Base-by-base conservation (phyloP, 2,329 filamentous ascomycete genomes). In the Helicocarpus griseus region DNA sequence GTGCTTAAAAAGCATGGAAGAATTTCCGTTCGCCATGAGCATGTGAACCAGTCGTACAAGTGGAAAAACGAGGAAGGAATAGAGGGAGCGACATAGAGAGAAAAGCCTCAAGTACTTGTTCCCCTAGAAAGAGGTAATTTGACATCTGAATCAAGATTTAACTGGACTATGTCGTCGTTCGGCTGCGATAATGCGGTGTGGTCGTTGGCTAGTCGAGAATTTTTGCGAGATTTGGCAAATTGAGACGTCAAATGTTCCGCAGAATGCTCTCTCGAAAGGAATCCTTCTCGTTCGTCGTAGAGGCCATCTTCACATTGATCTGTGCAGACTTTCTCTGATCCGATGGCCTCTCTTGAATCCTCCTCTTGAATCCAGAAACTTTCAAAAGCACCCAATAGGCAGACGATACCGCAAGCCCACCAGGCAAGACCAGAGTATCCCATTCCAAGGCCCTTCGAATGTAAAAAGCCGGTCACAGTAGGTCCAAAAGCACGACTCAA, bases 351-450 rank as follows among this genome's bases (percentile, higher is more conserved):
- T 8, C 17, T 61, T 61, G 55, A 54, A 48, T 75, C 72, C 13
- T 78, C 75, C 61, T 91, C 86, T 33, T 81, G 81, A 69, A 96
- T 86, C 65, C 81, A 82, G 54, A 89, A 76, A 66, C 86, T 87
- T 61, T 93, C 75, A 48, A 86, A 71, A 1, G 85, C 87, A 43
- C 90, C 93, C 13, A 82, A 68, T 9, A 88, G 70, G 31, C 89
- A 87, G 29, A 96, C 81, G 3, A 86, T 61, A 7, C 86, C 88
- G 57, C 85, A 90, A 55, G 83, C 83, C 93, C 93, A 98, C 91
- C 93, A 98, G 0, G 89, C 86, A 31, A 96, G 76, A 19, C 89
- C 89, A 4, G 89, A 91, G 65, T 89, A 91, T 33, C 90, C 89
- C 5, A 83, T 78, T 57, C 82, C 78, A 33, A 94, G 78, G 48